These are phyloP conservation scores for Termitomyces bulborhizus DNA, from an alignment of 768 basidiomycete species.

Conservation along the genomic window DNA sequence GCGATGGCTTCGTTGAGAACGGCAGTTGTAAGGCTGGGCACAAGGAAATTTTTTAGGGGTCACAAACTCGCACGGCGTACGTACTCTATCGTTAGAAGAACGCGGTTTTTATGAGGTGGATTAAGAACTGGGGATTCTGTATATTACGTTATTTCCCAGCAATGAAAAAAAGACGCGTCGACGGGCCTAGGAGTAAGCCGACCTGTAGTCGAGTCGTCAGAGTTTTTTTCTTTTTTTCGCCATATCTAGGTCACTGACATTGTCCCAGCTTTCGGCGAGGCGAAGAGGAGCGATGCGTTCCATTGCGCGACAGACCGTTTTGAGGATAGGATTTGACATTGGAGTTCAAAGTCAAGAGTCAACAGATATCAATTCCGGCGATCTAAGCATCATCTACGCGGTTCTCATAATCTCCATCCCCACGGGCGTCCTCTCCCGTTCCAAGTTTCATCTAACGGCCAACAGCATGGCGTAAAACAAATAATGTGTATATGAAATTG, in stretches of 20 bases:
- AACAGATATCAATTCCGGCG: too few species aligned
- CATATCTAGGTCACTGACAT: slow-evolving; percentile 48
- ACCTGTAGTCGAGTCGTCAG: slow-evolving; percentile 37
- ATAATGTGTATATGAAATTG: too few species aligned
- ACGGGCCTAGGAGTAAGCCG: slow-evolving; percentile 65
- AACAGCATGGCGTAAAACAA: too few species aligned
- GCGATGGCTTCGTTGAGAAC: slow-evolving; percentile 66
- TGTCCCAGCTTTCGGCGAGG: slow-evolving; percentile 91
- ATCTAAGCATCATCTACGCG: too few species aligned
- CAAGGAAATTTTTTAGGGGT: too few species aligned
- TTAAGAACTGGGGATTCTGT: slow-evolving; percentile 51
- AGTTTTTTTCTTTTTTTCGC: not conserved
- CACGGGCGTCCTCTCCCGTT: too few species aligned
- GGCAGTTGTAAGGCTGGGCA: slow-evolving; percentile 63
- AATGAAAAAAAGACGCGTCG: slow-evolving; percentile 1
- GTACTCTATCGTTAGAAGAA: slow-evolving; percentile 72
- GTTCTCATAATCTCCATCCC: too few species aligned
- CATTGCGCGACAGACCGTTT: slow-evolving; percentile 61
- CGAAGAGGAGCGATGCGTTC: slow-evolving; percentile 81
- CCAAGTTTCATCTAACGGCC: too few species aligned
- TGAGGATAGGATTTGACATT: slow-evolving; percentile 36
- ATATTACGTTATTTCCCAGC: not conserved
- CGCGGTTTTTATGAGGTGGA: slow-evolving; percentile 31
- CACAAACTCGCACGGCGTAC: slow-evolving; percentile 8
- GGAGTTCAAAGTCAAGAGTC: too few species aligned